These are phyloP conservation scores for Aspergillus niger DNA, from an alignment of 2,329 filamentous ascomycete species.

Conservation along the genomic window DNA sequence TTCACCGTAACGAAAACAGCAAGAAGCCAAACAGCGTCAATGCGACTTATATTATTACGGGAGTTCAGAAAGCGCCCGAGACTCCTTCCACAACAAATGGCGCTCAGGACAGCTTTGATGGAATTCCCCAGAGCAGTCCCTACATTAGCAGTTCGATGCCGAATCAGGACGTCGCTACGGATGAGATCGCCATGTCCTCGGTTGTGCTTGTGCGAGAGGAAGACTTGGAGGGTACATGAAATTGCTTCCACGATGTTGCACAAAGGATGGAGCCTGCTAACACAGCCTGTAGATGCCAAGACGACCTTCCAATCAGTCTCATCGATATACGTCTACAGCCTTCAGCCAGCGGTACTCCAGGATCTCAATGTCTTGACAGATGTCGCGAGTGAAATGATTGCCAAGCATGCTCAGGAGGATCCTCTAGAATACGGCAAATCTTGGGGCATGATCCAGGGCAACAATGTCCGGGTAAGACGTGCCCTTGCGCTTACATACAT, in stretches of 20 bases:
- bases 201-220: constrained; percentile 73
- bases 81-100: constrained; percentile 39
- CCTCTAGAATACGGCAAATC: constrained; percentile 59
- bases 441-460: constrained; percentile 76
- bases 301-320: constrained; percentile 70
- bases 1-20: constrained; percentile 74
- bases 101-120: constrained; percentile 52
- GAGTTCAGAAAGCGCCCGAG: constrained; percentile 56
- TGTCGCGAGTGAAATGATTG: constrained; percentile 63
- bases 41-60: constrained; percentile 88
- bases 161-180: constrained; percentile 52
- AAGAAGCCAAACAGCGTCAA: constrained; percentile 75
- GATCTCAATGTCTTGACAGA: constrained; percentile 73
- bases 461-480: constrained; percentile 58
- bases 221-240: constrained; percentile 63
- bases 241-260: background rate
- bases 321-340: constrained; percentile 84
- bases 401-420: constrained; percentile 60
- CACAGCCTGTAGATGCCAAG: constrained; percentile 58
- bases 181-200: constrained; percentile 57
- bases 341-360: constrained; percentile 70
- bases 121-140: constrained; percentile 64
- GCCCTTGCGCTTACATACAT: background rate
- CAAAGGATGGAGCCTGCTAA: background rate
- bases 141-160: constrained; percentile 68